Conservation (phyloP, 306 rosid genomes). For the Ormosia emarginata region DNA sequence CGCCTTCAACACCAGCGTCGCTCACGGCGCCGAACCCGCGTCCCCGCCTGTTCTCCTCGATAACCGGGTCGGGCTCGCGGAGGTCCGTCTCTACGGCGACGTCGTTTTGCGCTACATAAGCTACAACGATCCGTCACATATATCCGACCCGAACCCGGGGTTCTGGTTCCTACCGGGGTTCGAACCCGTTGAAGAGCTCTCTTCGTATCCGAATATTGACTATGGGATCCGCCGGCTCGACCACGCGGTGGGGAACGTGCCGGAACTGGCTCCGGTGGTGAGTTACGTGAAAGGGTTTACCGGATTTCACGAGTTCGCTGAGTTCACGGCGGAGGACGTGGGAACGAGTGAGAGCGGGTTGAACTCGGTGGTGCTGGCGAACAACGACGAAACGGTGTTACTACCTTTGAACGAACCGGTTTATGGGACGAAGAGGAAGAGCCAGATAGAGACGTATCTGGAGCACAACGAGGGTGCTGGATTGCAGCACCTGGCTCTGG, state of each 20-base stretch:
- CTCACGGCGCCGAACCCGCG: constrained; percentile 54
- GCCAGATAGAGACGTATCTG: constrained; percentile 85
- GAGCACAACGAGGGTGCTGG: constrained; percentile 97
- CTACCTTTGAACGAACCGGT: constrained; percentile 89
- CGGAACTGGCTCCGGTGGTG: constrained; percentile 44
- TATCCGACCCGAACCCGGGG: constrained; percentile 23
- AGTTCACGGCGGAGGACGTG: constrained; percentile 90
- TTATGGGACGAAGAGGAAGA: constrained; percentile 80
- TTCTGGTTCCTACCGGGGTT: constrained; percentile 69
- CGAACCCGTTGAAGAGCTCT: constrained; percentile 39
- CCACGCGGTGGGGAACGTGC: constrained; percentile 93
- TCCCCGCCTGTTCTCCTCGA: constrained; percentile 49
- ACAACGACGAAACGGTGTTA: constrained; percentile 71
- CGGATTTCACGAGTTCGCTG: constrained; percentile 92
- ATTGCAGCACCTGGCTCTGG: constrained; percentile 76
- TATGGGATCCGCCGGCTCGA: constrained; percentile 74
- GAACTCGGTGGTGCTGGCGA: constrained; percentile 74
- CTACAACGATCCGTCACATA: constrained; percentile 20
- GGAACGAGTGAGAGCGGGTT: constrained; percentile 91
- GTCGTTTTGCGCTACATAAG: constrained; percentile 83
- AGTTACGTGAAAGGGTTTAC: constrained; percentile 57
- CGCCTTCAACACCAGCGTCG: constrained; percentile 59
- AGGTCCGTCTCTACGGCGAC: constrained; percentile 79
- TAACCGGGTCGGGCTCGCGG: constrained; percentile 43
- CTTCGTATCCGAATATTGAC: constrained; percentile 45